phyloP scores from a whole-genome alignment of 164 flowering plant genomes.

The Magnolia officinalis region DNA sequence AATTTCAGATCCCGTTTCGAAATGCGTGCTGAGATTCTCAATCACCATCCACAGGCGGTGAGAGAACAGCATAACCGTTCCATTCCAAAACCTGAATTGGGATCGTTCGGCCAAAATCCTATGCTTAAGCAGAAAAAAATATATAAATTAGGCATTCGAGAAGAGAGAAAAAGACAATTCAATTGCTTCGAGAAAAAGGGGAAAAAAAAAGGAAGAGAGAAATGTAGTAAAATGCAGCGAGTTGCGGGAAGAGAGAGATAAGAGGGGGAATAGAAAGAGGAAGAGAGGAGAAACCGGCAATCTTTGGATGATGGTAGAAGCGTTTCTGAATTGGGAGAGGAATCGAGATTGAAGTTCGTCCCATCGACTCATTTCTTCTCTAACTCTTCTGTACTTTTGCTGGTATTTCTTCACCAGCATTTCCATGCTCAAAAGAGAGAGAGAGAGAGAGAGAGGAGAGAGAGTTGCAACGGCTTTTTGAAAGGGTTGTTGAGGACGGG shows the following conservation, averaged over 20 bases:
- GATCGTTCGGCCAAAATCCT: no score
- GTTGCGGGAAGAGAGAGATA: not conserved
- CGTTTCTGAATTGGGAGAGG: constrained; percentile 53
- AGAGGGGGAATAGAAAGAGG: not conserved
- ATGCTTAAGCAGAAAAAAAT: no score
- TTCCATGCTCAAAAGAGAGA: constrained; percentile 30
- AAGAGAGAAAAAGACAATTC: not conserved
- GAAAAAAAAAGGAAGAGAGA: not conserved
- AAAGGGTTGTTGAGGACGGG: not conserved
- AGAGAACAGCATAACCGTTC: not conserved
- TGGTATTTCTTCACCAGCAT: constrained; percentile 59
- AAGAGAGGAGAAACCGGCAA: constrained; percentile 32
- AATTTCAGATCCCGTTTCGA: no score
- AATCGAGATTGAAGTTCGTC: constrained; percentile 63
- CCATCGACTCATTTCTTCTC: constrained; percentile 66
- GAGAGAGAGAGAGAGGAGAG: no score
- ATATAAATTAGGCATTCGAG: not conserved
- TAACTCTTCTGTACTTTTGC: constrained; percentile 50
- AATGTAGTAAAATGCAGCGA: no score
- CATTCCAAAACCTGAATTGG: not conserved
- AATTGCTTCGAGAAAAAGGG: not conserved
- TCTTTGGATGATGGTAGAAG: constrained; percentile 63
- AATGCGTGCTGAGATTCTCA: not conserved
- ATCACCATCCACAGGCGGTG: not conserved
- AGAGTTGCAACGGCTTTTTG: no score